A percentile compares a stretch with the other conserved stretches of the same genome.
Evolutionary conservation across 768 basidiomycete species (phyloP).

Genomic region (Pholiota conissans): DNA sequence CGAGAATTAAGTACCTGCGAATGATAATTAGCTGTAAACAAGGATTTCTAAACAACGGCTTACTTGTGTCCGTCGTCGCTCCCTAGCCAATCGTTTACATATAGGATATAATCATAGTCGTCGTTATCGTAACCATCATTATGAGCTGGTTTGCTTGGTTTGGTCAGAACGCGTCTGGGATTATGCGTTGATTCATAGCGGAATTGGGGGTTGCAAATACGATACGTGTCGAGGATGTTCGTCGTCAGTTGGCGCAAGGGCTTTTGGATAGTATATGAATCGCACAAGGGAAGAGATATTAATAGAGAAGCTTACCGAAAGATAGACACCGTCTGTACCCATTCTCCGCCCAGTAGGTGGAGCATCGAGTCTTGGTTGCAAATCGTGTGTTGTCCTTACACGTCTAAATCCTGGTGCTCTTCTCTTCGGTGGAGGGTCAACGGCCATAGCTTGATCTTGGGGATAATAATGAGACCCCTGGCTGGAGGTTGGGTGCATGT

Average conservation of each 20-base stretch:
- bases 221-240: conserved; percentile 86
- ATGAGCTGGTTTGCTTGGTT: conserved; percentile 92
- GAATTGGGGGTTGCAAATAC: conserved; percentile 93
- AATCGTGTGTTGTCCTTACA: conserved; percentile 73
- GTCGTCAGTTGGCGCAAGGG: conserved; percentile 75
- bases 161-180: conserved; percentile 94
- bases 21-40: conserved; percentile 7
- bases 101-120: conserved; percentile 98
- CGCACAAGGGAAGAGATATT: conserved; percentile 3
- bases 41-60: conserved; percentile 29
- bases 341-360: conserved; percentile 71
- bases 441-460: conserved; percentile 69
- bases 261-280: conserved; percentile 29
- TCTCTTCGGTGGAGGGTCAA: conserved; percentile 69
- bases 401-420: conserved; percentile 77
- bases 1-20: conserved; percentile 89
- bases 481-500: conserved; percentile 51
- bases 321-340: conserved; percentile 69
- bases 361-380: conserved; percentile 71
- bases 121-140: conserved; percentile 99
- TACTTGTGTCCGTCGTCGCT: conserved; percentile 94
- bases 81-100: conserved; percentile 97
- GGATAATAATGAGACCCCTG: conserved; percentile 57
- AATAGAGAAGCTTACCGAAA: conserved; percentile 65
- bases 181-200: conserved; percentile 94